Percentiles rank a stretch among this genome's conserved stretches.
Conservation (phyloP, 495 filamentous ascomycete species). For the Letharia lupina region DNA sequence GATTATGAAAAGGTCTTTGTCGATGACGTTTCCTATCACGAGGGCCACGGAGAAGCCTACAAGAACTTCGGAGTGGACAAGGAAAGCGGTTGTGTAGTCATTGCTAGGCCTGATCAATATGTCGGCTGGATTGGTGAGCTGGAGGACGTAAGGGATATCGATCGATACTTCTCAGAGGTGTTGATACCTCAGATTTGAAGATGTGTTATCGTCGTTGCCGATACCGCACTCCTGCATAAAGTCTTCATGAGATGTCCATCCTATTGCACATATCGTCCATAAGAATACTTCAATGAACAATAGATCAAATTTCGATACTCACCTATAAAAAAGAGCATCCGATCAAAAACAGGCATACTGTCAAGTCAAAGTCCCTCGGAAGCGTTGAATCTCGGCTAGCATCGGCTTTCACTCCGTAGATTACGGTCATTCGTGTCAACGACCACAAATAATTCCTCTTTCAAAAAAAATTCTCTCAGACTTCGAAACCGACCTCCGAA, state of each 20-base stretch:
- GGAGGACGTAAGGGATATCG: constrained; percentile 42
- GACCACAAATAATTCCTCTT: background rate
- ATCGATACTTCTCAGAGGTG: constrained; percentile 29
- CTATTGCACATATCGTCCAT: background rate
- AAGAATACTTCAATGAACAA: too few relatives aligned
- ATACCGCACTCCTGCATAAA: too few relatives aligned
- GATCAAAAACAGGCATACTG: background rate
- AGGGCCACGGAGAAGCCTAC: constrained; percentile 56
- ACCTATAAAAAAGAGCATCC: background rate
- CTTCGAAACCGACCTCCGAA: background rate
- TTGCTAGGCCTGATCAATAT: constrained; percentile 59
- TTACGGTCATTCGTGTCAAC: background rate
- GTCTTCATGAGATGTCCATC: too few relatives aligned
- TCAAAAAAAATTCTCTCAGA: background rate
- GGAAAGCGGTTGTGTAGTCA: constrained; percentile 51
- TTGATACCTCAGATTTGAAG: constrained; percentile 9
- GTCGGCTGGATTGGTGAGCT: constrained; percentile 50
- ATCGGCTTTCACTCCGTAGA: background rate
- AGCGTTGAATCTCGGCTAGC: background rate
- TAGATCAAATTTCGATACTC: too few relatives aligned
- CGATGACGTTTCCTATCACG: constrained; percentile 52
- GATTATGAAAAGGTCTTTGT: constrained; percentile 60
- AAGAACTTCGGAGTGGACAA: constrained; percentile 52
- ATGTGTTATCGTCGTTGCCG: background rate
- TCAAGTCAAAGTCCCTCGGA: too few relatives aligned